phyloP scores from a whole-genome alignment of 164 flowering plant genomes.

The Umbilicus rupestris region DNA sequence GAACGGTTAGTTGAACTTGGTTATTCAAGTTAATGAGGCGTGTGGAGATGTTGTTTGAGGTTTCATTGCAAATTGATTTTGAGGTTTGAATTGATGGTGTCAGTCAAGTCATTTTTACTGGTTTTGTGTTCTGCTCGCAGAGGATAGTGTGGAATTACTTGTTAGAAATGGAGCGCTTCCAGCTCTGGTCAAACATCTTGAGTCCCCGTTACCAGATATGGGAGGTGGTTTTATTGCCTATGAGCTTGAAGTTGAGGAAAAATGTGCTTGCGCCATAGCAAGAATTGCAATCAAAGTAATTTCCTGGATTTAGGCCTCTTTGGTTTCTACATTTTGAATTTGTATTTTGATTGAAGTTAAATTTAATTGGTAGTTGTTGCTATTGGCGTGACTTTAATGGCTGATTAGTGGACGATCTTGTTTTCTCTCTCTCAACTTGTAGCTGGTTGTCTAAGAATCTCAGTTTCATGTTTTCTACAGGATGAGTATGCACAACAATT shows the following conservation, averaged over 20 bases:
- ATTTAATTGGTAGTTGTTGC: not conserved
- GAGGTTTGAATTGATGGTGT: not conserved
- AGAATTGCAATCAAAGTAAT: slow-evolving; percentile 1
- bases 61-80: not conserved
- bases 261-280: not conserved
- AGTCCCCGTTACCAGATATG: not conserved
- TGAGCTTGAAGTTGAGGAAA: slow-evolving; percentile 5
- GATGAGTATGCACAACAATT: slow-evolving; percentile 2
- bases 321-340: not conserved
- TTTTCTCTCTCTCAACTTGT: not conserved
- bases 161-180: not conserved
- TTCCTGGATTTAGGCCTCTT: not conserved
- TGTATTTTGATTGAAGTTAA: too few relatives aligned
- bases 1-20: not conserved
- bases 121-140: not conserved
- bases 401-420: not conserved
- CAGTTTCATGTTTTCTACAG: not conserved
- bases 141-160: not conserved
- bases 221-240: not conserved
- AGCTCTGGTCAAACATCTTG: not conserved
- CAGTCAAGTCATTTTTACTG: not conserved
- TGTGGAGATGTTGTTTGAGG: too few relatives aligned
- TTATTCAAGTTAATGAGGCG: too few relatives aligned
- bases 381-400: not conserved
- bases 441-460: not conserved